phyloP scores from a whole-genome alignment of 2,329 filamentous ascomycete species.

The Colletotrichum ledebouriae region DNA sequence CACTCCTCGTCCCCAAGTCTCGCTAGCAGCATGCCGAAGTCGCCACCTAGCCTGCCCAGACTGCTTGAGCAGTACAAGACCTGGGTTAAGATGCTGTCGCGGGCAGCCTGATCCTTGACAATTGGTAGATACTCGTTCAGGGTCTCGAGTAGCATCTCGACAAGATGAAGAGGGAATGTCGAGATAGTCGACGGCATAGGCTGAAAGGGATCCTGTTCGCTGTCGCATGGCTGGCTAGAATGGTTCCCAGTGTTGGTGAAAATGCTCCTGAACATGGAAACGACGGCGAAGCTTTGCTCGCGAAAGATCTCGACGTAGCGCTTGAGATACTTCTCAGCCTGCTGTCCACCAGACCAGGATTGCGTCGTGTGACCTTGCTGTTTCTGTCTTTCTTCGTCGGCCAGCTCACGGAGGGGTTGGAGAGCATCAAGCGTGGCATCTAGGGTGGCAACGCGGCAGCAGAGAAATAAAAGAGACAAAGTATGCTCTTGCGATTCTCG shows the following conservation, averaged over 20 bases:
- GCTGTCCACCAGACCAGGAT: constrained; percentile 80
- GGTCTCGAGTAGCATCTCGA: constrained; percentile 84
- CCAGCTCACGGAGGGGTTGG: constrained; percentile 86
- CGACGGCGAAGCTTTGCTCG: constrained; percentile 95
- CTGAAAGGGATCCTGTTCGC: constrained; percentile 58
- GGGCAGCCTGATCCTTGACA: constrained; percentile 81
- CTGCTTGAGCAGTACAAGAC: constrained; percentile 94
- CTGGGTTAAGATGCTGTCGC: constrained; percentile 92
- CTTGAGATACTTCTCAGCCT: constrained; percentile 94
- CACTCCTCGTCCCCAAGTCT: constrained; percentile 55
- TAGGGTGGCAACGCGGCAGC: constrained; percentile 86
- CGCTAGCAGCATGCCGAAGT: constrained; percentile 91
- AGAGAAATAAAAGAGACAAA: constrained; percentile 86
- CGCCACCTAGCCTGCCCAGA: constrained; percentile 88
- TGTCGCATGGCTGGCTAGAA: constrained; percentile 26
- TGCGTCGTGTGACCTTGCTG: constrained; percentile 57
- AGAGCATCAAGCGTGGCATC: constrained; percentile 84
- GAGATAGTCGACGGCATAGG: constrained; percentile 81
- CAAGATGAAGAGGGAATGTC: constrained; percentile 87
- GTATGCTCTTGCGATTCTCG: constrained; percentile 68
- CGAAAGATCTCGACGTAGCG: constrained; percentile 97
- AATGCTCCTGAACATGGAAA: constrained; percentile 94
- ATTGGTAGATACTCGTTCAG: constrained; percentile 83
- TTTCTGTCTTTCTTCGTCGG: constrained; percentile 81
- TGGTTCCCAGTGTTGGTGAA: constrained; percentile 70